These are phyloP conservation scores for Phytophthora macrochlamydospora DNA, from an alignment of 352 stramenopile genomes.

Conservation along the genomic window DNA sequence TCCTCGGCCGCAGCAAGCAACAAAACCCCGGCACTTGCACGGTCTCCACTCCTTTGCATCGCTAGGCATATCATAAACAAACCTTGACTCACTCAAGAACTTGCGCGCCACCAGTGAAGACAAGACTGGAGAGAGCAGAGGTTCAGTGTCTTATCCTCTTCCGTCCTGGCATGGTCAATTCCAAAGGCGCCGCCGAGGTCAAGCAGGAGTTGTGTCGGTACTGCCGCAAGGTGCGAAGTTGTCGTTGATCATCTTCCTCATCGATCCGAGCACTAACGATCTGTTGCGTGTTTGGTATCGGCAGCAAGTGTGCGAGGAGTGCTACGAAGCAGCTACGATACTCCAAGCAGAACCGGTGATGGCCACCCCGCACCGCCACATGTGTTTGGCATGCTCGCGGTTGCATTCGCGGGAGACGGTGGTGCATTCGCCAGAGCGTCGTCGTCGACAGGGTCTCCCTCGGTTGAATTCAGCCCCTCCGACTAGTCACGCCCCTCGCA, in stretches of 20 bases:
- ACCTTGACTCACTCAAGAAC: slow-evolving; percentile 3
- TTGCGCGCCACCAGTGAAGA: not conserved
- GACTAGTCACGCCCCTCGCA: slow-evolving; percentile 11
- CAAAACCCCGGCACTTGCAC: slow-evolving; percentile 2
- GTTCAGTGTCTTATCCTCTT: not conserved
- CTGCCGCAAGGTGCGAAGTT: slow-evolving; percentile 28
- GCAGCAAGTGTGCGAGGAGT: slow-evolving; percentile 34
- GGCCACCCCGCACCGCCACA: slow-evolving; percentile 18
- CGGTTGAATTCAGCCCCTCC: slow-evolving; percentile 20
- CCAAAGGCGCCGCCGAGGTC: slow-evolving; percentile 14
- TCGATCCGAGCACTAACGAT: slow-evolving; percentile 7
- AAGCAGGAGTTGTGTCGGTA: slow-evolving; percentile 35
- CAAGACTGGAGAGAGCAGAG: not conserved
- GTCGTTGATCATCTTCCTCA: not conserved
- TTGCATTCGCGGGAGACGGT: slow-evolving; percentile 16
- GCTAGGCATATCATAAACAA: slow-evolving; percentile 6
- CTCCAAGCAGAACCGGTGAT: slow-evolving; percentile 5
- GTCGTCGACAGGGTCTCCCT: slow-evolving; percentile 15
- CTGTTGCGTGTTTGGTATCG: not conserved
- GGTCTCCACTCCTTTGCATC: slow-evolving; percentile 24
- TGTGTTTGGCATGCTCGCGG: slow-evolving; percentile 27
- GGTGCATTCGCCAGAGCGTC: slow-evolving; percentile 4
- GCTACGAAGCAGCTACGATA: slow-evolving; percentile 16
- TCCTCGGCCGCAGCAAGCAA: slow-evolving; percentile 3
- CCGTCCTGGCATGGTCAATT: slow-evolving; percentile 28